phyloP scores from a whole-genome alignment of 140 eudicot species.

The Senecio squalidus region DNA sequence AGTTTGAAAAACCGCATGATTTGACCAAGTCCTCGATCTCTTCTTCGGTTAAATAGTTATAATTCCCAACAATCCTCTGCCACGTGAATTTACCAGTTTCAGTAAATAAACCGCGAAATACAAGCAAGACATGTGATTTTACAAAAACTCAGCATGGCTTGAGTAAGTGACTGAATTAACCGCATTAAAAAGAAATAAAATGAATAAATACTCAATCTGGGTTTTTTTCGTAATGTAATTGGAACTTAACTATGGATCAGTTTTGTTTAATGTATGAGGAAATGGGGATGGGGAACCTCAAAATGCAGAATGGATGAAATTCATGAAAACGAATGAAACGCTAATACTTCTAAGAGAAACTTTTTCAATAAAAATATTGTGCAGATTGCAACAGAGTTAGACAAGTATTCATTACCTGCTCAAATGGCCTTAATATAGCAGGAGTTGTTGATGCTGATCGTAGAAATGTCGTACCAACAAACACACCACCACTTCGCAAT shows the following conservation, averaged over 20 bases:
- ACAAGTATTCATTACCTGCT: conserved; percentile 44
- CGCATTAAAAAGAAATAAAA: too few species aligned
- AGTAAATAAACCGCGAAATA: neutral
- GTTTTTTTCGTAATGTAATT: neutral
- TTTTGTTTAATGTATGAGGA: neutral
- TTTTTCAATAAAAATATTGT: neutral
- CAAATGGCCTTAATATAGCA: conserved; percentile 45
- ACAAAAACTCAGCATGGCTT: neutral
- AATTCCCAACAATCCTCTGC: conserved; percentile 42
- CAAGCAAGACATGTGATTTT: neutral
- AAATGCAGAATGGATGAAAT: neutral
- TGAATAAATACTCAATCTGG: too few species aligned
- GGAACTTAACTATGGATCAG: neutral
- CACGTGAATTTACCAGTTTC: conserved; percentile 7
- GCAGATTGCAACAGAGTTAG: neutral
- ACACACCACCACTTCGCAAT: conserved; percentile 84
- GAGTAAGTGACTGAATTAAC: neutral
- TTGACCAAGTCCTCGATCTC: conserved; percentile 77
- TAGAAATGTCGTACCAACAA: conserved; percentile 83
- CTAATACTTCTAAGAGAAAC: neutral
- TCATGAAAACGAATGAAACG: neutral
- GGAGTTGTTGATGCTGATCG: conserved; percentile 65
- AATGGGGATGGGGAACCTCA: neutral
- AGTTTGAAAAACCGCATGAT: conserved; percentile 74
- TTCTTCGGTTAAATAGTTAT: conserved; percentile 54